These are phyloP conservation scores for Coemansia sp. DNA, from an alignment of 192 early-diverging fungal genomes.

Conservation along the genomic window DNA sequence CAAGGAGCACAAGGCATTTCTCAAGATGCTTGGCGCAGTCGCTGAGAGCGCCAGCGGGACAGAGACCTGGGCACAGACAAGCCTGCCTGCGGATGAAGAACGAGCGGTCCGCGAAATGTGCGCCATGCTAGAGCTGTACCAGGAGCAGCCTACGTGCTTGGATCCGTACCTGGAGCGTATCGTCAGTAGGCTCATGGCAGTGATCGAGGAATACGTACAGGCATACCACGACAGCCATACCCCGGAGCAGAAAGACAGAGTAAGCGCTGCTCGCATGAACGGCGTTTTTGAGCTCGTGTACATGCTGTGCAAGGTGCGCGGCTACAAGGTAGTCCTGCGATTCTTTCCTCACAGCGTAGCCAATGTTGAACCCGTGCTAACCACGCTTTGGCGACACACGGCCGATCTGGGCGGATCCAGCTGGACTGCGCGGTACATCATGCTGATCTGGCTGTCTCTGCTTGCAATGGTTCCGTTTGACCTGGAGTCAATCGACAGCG, in stretches of 20 bases:
- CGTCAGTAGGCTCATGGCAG: conserved; percentile 24
- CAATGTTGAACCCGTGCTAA: conserved; percentile 86
- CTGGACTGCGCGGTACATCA: conserved; percentile 83
- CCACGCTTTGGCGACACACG: conserved; percentile 55
- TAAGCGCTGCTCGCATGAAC: conserved; percentile 17
- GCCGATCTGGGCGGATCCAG: conserved; percentile 4
- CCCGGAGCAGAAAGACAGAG: not conserved
- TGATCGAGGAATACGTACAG: conserved; percentile 27
- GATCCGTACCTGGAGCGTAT: conserved; percentile 50
- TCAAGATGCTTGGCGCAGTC: conserved; percentile 17
- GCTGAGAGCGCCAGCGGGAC: conserved; percentile 9
- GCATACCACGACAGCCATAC: conserved; percentile 22
- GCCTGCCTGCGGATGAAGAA: conserved; percentile 14
- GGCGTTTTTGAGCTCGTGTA: conserved; percentile 59
- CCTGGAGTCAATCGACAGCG: conserved; percentile 80
- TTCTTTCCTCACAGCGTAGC: conserved; percentile 88
- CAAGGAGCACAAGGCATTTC: conserved; percentile 34
- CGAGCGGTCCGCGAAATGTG: conserved; percentile 20
- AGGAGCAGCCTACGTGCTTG: conserved; percentile 50
- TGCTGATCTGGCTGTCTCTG: conserved; percentile 91
- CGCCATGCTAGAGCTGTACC: conserved; percentile 31
- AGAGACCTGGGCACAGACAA: conserved; percentile 12
- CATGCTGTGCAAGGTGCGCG: conserved; percentile 79
- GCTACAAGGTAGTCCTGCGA: conserved; percentile 86
- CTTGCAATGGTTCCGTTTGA: conserved; percentile 96